Conservation (phyloP, 108 stramenopile genomes). For the Cyclotella kingstonii region DNA sequence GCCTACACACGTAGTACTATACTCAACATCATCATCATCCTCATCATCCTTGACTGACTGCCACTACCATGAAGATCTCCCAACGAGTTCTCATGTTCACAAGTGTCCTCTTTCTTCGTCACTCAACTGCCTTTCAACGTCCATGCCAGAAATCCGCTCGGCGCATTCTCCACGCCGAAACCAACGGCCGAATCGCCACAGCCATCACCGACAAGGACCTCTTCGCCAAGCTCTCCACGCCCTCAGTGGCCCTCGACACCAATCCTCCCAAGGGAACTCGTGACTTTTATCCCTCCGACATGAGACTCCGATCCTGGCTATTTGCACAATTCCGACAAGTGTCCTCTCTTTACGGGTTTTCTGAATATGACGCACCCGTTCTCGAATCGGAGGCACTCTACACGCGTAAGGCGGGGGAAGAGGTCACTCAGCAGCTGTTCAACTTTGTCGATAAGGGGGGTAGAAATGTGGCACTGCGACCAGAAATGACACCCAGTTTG, state of each 20-base stretch:
- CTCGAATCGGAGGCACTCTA: slow-evolving; percentile 91
- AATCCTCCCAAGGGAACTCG: slow-evolving; percentile 96
- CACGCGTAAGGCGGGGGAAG: slow-evolving; percentile 97
- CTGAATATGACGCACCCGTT: slow-evolving; percentile 97
- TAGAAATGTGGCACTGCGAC: slow-evolving; percentile 81
- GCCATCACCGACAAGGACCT: slow-evolving; percentile 5
- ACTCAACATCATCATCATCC: background rate
- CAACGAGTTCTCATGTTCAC: too few relatives aligned
- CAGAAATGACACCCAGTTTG: slow-evolving; percentile 98
- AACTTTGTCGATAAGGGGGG: slow-evolving; percentile 96
- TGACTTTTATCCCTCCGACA: slow-evolving; percentile 97
- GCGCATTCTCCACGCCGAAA: background rate
- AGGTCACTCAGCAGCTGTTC: slow-evolving; percentile 97
- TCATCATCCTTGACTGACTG: too few relatives aligned
- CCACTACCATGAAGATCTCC: too few relatives aligned
- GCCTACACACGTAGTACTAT: too few relatives aligned
- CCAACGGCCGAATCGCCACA: background rate
- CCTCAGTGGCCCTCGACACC: slow-evolving; percentile 65
- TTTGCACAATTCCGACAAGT: slow-evolving; percentile 88
- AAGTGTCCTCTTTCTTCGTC: too few relatives aligned
- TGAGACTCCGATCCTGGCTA: slow-evolving; percentile 92
- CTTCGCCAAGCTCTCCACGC: background rate
- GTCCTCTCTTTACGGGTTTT: slow-evolving; percentile 83
- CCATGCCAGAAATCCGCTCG: background rate
- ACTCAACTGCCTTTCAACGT: background rate